These are phyloP conservation scores for Globisporangium acanthophoron DNA, from an alignment of 352 stramenopile species.

Conservation along the genomic window DNA sequence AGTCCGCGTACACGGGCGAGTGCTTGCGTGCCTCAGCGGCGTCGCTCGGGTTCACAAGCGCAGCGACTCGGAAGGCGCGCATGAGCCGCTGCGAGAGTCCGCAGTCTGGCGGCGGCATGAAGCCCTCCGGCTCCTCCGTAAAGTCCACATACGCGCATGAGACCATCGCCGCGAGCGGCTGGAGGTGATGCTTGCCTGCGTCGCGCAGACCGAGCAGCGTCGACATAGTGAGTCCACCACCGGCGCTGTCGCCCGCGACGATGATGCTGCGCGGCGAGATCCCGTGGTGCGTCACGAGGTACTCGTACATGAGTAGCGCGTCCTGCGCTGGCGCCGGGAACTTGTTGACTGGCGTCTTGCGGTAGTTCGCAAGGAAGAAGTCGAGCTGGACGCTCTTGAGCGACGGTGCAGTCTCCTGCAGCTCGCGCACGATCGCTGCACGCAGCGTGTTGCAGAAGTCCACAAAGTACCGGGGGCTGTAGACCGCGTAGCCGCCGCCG, in stretches of 20 bases:
- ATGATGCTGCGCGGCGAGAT: constrained; percentile 11
- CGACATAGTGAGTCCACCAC: constrained; percentile 13
- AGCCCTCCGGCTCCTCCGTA: background rate
- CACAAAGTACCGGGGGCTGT: constrained; percentile 12
- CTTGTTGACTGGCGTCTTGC: constrained; percentile 13
- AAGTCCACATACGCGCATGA: constrained; percentile 20
- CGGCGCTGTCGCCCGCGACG: constrained; percentile 13
- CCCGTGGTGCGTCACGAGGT: constrained; percentile 10
- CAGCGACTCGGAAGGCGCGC: background rate
- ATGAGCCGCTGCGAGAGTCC: constrained; percentile 9
- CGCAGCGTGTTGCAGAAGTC: constrained; percentile 14
- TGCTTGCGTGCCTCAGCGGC: constrained; percentile 2
- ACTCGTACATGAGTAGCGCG: constrained; percentile 14
- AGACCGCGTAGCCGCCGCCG: constrained; percentile 14
- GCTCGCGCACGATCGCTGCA: constrained; percentile 2
- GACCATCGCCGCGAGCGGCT: constrained; percentile 13
- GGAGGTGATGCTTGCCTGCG: background rate
- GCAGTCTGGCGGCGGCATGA: constrained; percentile 12
- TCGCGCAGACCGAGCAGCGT: constrained; percentile 13
- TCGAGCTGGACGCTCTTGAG: constrained; percentile 7
- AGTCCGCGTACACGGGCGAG: constrained; percentile 18
- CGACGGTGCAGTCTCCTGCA: background rate
- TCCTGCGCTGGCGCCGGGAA: constrained; percentile 15
- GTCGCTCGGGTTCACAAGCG: constrained; percentile 3
- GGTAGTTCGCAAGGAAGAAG: constrained; percentile 18